These are phyloP conservation scores for Deuterostichococcus epilithicus DNA, from an alignment of 139 green algal genomes.

Conservation along the genomic window DNA sequence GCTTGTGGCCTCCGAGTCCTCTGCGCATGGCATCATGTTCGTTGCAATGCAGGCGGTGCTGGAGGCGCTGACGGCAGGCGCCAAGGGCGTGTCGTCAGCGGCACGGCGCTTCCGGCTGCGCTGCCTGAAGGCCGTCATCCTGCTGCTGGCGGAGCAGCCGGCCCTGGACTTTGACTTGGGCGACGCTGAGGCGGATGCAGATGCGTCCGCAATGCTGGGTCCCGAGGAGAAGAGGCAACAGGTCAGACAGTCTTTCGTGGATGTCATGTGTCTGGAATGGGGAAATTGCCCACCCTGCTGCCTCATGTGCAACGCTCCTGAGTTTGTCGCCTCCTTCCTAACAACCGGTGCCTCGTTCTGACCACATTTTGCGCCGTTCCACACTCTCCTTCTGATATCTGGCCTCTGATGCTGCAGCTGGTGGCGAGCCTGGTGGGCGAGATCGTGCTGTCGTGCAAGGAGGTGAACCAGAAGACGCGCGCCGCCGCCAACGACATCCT, in stretches of 20 bases:
- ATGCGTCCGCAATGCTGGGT: neutral
- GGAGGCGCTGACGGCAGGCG: slow-evolving; percentile 41
- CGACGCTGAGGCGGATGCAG: neutral
- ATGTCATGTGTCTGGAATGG: too few relatives aligned
- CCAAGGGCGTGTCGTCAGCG: slow-evolving; percentile 31
- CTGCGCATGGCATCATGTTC: too few relatives aligned
- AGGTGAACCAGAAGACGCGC: slow-evolving; percentile 84
- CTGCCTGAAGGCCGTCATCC: slow-evolving; percentile 44
- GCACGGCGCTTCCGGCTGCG: slow-evolving; percentile 81
- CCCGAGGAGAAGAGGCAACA: slow-evolving; percentile 14
- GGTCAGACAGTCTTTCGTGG: neutral
- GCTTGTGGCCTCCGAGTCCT: too few relatives aligned
- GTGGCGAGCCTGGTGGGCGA: slow-evolving; percentile 73
- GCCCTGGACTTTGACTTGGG: neutral
- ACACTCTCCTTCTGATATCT: too few relatives aligned
- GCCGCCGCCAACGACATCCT: slow-evolving; percentile 83
- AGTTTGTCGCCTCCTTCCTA: too few relatives aligned
- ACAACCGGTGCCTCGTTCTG: too few relatives aligned
- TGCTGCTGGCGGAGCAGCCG: slow-evolving; percentile 26
- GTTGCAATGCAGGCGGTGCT: slow-evolving; percentile 50
- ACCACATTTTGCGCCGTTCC: too few relatives aligned
- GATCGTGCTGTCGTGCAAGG: slow-evolving; percentile 92
- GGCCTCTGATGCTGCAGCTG: slow-evolving; percentile 21
- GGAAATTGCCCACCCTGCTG: too few relatives aligned
- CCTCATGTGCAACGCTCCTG: too few relatives aligned